These are phyloP conservation scores for Anisodus tanguticus DNA, from an alignment of 257 asterid genomes.

Conservation along the genomic window DNA sequence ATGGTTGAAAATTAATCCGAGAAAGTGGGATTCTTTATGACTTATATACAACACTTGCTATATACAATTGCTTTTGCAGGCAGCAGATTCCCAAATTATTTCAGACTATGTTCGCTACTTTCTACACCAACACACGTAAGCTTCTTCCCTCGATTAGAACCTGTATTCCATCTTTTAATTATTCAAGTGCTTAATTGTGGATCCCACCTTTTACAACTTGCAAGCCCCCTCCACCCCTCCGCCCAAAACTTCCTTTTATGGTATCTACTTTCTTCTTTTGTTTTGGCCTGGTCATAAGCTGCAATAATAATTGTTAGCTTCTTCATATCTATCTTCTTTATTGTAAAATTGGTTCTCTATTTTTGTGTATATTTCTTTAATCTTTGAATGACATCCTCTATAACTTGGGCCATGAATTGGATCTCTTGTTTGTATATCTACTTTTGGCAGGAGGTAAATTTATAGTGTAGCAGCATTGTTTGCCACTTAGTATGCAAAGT, in stretches of 20 bases:
- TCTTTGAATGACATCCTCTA: not conserved
- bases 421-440: constrained; percentile 7
- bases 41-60: not conserved
- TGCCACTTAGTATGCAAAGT: not conserved
- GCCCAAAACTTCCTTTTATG: not conserved
- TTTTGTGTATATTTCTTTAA: constrained; percentile 1
- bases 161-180: not conserved
- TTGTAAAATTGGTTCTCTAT: not conserved
- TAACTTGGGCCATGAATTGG: constrained; percentile 5
- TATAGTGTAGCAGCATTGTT: not conserved
- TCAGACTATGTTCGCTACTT: constrained; percentile 36
- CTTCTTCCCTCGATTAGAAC: not conserved
- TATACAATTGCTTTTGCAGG: constrained; percentile 59
- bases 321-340: constrained; percentile 12
- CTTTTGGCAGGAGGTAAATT: not conserved
- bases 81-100: constrained; percentile 77
- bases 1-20: not conserved
- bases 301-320: not conserved
- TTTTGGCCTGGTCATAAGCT: not conserved
- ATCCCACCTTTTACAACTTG: not conserved
- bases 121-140: constrained; percentile 86
- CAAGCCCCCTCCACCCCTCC: not conserved
- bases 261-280: not conserved
- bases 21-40: not conserved
- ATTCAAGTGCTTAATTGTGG: not conserved